Base-by-base conservation (phyloP, 2,329 filamentous ascomycete genomes). In the Sarocladium kiliense region DNA sequence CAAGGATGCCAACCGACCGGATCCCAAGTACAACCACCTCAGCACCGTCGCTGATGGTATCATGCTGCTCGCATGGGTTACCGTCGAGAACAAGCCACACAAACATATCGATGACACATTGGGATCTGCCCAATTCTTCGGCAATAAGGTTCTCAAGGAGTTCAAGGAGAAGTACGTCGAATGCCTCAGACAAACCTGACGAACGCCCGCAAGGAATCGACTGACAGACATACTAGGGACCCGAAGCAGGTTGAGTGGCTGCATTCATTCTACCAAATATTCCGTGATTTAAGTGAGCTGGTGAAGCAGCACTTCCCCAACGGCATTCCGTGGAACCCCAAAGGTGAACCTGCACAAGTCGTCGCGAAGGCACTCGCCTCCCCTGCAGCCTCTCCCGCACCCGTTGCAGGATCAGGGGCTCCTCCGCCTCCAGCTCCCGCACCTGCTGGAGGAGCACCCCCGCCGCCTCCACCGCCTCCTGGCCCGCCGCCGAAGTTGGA, bases 61-160 rank as follows among this genome's bases (percentile, higher is more conserved):
- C 61, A 87, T 90, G 66, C 86, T 91, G 37, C 77, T 99, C 57
- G 90, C 89, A 32, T 99, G 94, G 94, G 88, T 97, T 56, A 88
- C 87, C 0, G 83, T 94, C 50, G 89, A 95, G 54, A 80, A 76
- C 60, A 91, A 91, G 67, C 94, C 94, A 2, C 86, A 82, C 60
- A 92, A 94, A 66, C 89, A 92, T 64, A 88, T 97, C 47, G 86
- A 86, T 47, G 92, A 96, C 62, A 87, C 87, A 57, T 78, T 96
- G 19, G 86, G 87, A 27, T 87, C 91, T 53, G 90, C 92, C 39
- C 88, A 97, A 69, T 96, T 96, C 75, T 97, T 90, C 64, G 94
- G 94, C 32, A 97, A 99, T 76, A 85, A 92, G 63, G 89, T 99
- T 36, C 76, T 97, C 62, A 96, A 91, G 74, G 88, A 95, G 64